Evolutionary conservation across 768 basidiomycete species (phyloP), one percentile per base, ranked within the genome.

Genomic region (Pholiota conissans): DNA sequence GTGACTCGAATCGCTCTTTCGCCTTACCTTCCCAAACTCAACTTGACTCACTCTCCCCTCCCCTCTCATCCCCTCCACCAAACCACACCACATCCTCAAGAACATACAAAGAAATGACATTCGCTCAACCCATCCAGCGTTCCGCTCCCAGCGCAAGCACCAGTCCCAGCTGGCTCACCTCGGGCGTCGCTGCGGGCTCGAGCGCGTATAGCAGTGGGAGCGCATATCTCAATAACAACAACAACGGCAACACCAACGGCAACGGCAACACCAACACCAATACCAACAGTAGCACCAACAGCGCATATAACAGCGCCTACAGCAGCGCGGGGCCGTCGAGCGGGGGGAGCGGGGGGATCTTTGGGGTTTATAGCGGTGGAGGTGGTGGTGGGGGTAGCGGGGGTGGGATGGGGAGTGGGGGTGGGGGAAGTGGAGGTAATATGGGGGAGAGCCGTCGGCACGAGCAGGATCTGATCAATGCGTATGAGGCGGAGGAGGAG

Each of bases 401-500:
- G 37, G 35, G 48, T 28, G 47, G 56, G 28, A 13, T 32, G 6
- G 30, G 7, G 30, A 6, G 28, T 26, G 3, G 47, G 32, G 32
- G 22, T 14, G 20, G 49, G 4, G 61, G 57, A 11, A 56, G 50
- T 34, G 34, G 52, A 37, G 54, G 54, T 24, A 35, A 40, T 18
- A 27, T 14, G 20, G 37, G 42, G 26, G 52, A 40, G 5, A 22
- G 24, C 18, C 52, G 62, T 14, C 55, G 53, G 27, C 61, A 63
- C 16, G 61, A 87, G 64, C 91, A 93, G 67, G 87, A 84, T 52
- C 78, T 93, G 67, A 93, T 93, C 67, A 92, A 93, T 71, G 88
- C 89, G 20, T 93, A 92, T 69, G 91, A 93, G 65, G 92, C 91
- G 10, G 91, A 94, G 72, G 91, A 94, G 72, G 92, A 94, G 69